phyloP scores from a whole-genome alignment of 441 rosid genomes.

The Croton laevigatus region DNA sequence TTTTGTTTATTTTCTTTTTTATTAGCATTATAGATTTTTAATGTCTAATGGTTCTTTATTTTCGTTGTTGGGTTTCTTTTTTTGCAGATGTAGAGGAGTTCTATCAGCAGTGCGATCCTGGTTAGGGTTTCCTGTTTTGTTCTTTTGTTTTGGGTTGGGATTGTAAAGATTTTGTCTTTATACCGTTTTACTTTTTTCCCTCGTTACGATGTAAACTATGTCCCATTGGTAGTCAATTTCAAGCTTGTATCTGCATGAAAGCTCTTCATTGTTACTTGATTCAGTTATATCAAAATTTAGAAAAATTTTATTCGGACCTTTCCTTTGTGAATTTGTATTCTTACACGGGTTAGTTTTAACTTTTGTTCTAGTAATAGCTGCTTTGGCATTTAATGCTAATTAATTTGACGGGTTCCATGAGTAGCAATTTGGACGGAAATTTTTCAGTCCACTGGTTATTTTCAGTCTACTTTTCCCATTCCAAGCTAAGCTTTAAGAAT shows the following conservation, averaged over 20 bases:
- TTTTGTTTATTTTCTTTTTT: neutral
- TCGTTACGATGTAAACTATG: neutral
- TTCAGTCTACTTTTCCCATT: neutral
- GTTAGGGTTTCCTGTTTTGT: slow-evolving; percentile 38
- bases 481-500: neutral
- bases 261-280: neutral
- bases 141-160: neutral
- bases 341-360: neutral
- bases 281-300: neutral
- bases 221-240: neutral
- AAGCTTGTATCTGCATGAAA: neutral
- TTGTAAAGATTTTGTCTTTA: neutral
- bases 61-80: slow-evolving; percentile 14
- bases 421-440: neutral
- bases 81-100: slow-evolving; percentile 68
- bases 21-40: neutral
- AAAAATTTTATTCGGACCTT: neutral
- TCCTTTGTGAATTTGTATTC: neutral
- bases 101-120: slow-evolving; percentile 72
- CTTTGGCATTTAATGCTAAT: neutral
- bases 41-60: neutral
- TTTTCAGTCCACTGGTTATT: neutral
- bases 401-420: neutral
- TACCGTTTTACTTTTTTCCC: neutral
- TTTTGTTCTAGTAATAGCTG: neutral